Evolutionary conservation across 257 asterid species (phyloP).

Genomic region (Datura wrightii): DNA sequence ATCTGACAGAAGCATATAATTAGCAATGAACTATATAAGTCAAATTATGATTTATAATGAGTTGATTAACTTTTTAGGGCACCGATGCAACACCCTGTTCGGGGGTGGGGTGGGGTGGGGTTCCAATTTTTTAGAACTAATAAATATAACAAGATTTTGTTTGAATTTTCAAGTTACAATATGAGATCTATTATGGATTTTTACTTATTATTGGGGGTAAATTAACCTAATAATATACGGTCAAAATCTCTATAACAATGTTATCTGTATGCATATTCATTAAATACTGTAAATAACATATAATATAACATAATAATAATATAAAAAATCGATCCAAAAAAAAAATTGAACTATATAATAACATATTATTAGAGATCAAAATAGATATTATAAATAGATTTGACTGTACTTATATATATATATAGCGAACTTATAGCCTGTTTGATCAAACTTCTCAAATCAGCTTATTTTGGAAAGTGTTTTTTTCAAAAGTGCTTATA

Average conservation of each 20-base stretch:
- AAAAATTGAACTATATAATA: background rate
- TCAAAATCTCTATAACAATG: background rate
- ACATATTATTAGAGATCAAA: background rate
- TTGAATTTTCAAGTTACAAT: background rate
- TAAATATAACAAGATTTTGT: background rate
- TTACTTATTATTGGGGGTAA: background rate
- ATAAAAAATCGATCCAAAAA: accelerated
- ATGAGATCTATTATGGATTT: background rate
- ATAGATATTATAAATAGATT: background rate
- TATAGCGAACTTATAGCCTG: too few species aligned
- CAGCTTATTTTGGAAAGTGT: too few species aligned
- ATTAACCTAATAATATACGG: background rate
- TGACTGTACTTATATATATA: background rate
- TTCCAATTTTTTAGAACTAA: too few species aligned
- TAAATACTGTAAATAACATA: too few species aligned
- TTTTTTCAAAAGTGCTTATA: too few species aligned
- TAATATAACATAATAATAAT: background rate
- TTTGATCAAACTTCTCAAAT: too few species aligned
- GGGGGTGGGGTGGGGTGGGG: background rate
- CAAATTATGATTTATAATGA: background rate
- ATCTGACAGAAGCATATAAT: constrained; percentile 24
- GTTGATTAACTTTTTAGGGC: constrained; percentile 6
- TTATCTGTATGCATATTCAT: too few species aligned
- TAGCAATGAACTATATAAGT: background rate
- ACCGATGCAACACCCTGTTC: background rate